Conservation (phyloP, 2,329 filamentous ascomycete species). For the Talaromyces albobiverticillius region DNA sequence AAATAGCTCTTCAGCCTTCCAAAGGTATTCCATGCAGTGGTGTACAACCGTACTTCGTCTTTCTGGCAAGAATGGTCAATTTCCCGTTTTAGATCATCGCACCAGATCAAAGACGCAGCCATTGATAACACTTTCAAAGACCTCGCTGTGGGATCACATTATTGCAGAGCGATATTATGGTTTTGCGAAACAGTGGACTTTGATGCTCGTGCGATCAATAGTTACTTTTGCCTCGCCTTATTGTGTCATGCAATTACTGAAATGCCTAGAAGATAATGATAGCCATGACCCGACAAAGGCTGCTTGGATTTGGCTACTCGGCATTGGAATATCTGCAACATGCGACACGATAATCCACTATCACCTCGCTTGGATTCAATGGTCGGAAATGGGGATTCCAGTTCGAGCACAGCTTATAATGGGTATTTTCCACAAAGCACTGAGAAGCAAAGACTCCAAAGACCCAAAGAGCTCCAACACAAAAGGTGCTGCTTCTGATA, state of each 20-base stretch:
- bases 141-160: not conserved
- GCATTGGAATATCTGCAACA: not conserved
- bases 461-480: too few relatives aligned
- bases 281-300: too few relatives aligned
- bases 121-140: not conserved
- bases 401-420: conserved; percentile 4
- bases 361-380: not conserved
- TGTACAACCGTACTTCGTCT: not conserved
- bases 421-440: not conserved
- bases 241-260: not conserved
- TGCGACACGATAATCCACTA: not conserved
- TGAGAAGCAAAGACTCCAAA: not conserved
- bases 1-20: not conserved
- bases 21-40: not conserved
- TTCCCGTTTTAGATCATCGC: not conserved
- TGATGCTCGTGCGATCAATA: not conserved
- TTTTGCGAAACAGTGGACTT: not conserved
- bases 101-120: not conserved
- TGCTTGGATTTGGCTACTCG: not conserved
- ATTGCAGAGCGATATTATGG: not conserved
- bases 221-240: not conserved
- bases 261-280: conserved; percentile 24
- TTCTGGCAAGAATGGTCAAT: not conserved
- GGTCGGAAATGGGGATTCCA: conserved; percentile 5
- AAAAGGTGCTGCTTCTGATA: not conserved